Base-by-base conservation (phyloP, 2,329 filamentous ascomycete species). In the Diaporthe citrichinensis region DNA sequence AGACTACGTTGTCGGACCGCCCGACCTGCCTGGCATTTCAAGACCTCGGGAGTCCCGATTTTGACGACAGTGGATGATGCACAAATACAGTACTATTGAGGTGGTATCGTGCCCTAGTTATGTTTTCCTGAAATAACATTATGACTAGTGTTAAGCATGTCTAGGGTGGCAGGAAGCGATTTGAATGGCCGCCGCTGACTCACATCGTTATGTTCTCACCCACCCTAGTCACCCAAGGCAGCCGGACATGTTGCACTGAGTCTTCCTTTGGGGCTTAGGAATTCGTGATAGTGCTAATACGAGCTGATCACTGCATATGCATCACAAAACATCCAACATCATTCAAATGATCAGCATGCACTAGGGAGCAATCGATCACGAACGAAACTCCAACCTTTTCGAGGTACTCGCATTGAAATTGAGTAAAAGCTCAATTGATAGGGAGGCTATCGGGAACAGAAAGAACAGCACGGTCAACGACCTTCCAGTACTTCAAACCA, bases 211-310 rank as follows among this genome's bases (percentile, higher is more conserved):
- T 46, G 46, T 65, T 31, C 41, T 65, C 25, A 46, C 39, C 61
- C 25, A 46, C 25, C 41, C 36, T 44, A 28, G 39, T 23, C 41
- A 20, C 41, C 0, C 8, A 23, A 39, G 62, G 44, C 44, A 68
- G 31, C 46, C 25, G 36, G 44, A 31, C 28, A 51, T 39, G 62
- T 53, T 51, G 31, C 62, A 53, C 6, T n/a, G 23, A 51, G 44
- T 49, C 31, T 68, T 68, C 46, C 46, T 53, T 53, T 68, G 62
- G 20, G 44, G 62, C 62, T 49, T 20, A 67, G 62, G 17, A 34
- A 65, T 25, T 67, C 44, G 62, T 49, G 44, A 67, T n/a, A 3
- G 23, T 36, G 23, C 41, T n/a, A 9, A 68, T 39, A 53, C 31
- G 65, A 68, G 34, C 25, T 53, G 14, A 53, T 68, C 12, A 36